Conservation (phyloP, 2,329 filamentous ascomycete species). For the Penicillium occitanis region DNA sequence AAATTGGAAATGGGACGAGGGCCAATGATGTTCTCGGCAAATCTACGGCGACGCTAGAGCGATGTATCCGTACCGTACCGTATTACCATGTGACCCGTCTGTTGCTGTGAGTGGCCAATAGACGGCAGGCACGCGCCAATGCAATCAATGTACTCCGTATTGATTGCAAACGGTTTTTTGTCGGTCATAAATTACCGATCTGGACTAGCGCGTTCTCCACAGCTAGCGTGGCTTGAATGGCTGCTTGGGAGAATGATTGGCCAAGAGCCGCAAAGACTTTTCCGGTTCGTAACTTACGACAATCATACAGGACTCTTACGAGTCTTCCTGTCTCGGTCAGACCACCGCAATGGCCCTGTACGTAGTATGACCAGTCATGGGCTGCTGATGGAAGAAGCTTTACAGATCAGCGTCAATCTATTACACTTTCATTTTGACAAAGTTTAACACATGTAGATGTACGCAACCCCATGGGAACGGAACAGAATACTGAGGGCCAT, state of each 20-base stretch:
- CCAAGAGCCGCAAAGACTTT: neutral
- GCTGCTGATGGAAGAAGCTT: neutral
- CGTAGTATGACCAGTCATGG: neutral
- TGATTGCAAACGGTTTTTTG: conserved; percentile 2
- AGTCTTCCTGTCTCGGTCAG: neutral
- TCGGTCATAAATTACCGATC: conserved; percentile 1
- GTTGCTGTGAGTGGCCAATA: neutral
- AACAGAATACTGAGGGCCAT: too few relatives aligned
- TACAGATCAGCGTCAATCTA: neutral
- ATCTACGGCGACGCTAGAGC: neutral
- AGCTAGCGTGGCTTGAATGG: neutral
- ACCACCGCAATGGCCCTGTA: neutral
- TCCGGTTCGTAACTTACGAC: conserved; percentile 1
- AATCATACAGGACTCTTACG: neutral
- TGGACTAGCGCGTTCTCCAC: neutral
- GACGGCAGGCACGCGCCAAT: neutral
- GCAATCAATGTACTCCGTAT: neutral
- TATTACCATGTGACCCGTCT: conserved; percentile 1
- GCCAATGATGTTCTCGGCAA: conserved; percentile 18
- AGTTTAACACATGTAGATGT: neutral
- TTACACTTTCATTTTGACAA: neutral
- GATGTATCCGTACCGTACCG: neutral
- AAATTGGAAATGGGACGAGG: neutral
- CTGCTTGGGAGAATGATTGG: neutral
- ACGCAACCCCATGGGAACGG: too few relatives aligned